Base-by-base conservation (phyloP, 2,329 filamentous ascomycete species). In the Tolypocladium ovalisporum region DNA sequence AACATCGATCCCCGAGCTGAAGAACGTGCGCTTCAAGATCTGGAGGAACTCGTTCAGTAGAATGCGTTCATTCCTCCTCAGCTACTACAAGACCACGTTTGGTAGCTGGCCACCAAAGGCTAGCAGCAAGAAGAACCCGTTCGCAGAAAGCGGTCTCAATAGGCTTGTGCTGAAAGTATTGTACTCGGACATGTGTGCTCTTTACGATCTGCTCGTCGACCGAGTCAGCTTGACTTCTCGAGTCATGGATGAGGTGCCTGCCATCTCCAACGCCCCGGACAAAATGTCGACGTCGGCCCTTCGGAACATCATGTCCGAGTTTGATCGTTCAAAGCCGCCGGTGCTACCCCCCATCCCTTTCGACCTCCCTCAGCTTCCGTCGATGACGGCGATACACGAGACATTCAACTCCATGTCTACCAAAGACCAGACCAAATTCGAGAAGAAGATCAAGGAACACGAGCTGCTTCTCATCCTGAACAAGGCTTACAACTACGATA, bases 341-440 rank as follows among this genome's bases (percentile, higher is more conserved):
- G 91, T 97, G 0, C 83, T 93, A 59, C 94, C 94, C 0, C 90
- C 93, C 0, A 85, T 97, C 57, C 93, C 94, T 0, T 97, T 93
- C 66, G 93, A 97, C 68, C 78, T 90, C 5, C 93, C 94, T 3
- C 81, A 86, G 62, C 73, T 95, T 29, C 93, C 93, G 0, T 81
- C 80, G 1, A 80, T 95, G 64, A 78, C 80, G 36, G 76, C 83
- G 1, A 79, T 90, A 22, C 79, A 86, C 57, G 79, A 83, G 44
- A 87, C 84, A 49, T 88, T 83, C 67, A 73, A 80, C 60, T 79
- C 79, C 1, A 77, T 90, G 36, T 81, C 89, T 24, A 69, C 82
- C 1, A 93, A 90, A 72, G 88, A 90, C 64, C 88, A 93, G 67
- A 75, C 79, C 37, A 90, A 89, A 67, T 81, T 89, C 56, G 81